A percentile compares a stretch with the other conserved stretches of the same genome.
These are phyloP conservation scores for Aethionema arabicum DNA, from an alignment of 345 rosid genomes.

Conservation along the genomic window DNA sequence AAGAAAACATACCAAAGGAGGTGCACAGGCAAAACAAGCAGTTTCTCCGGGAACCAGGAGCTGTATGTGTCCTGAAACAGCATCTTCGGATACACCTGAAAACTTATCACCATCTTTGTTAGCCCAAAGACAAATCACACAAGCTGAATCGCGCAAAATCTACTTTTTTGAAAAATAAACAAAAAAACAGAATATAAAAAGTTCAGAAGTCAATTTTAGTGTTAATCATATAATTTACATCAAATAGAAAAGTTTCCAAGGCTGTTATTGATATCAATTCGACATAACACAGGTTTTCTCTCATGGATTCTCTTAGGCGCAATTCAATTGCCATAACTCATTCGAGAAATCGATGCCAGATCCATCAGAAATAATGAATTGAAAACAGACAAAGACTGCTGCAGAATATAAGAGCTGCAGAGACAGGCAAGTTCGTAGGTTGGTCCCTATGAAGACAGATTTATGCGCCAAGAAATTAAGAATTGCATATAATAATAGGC, in stretches of 20 bases:
- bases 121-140: neutral
- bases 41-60: constrained; percentile 93
- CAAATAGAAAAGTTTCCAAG: neutral
- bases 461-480: constrained; percentile 11
- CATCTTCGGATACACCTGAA: constrained; percentile 98
- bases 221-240: too few relatives aligned
- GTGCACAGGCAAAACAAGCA: constrained; percentile 99
- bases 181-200: neutral
- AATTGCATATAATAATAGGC: constrained; percentile 4
- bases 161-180: neutral
- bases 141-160: neutral
- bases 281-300: neutral
- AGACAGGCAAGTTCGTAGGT: neutral
- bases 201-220: neutral
- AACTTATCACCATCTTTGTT: constrained; percentile 15
- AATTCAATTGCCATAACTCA: neutral
- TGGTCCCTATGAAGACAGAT: constrained; percentile 1
- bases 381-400: neutral
- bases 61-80: constrained; percentile 97
- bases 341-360: neutral
- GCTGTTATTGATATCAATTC: neutral
- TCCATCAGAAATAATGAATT: neutral
- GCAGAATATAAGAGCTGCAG: neutral
- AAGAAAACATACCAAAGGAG: constrained; percentile 94
- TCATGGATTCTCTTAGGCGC: neutral